Percentiles rank a stretch among this genome's conserved stretches.
Conservation (phyloP, 2,329 filamentous ascomycete genomes). For the Hymenoscyphus albidus region DNA sequence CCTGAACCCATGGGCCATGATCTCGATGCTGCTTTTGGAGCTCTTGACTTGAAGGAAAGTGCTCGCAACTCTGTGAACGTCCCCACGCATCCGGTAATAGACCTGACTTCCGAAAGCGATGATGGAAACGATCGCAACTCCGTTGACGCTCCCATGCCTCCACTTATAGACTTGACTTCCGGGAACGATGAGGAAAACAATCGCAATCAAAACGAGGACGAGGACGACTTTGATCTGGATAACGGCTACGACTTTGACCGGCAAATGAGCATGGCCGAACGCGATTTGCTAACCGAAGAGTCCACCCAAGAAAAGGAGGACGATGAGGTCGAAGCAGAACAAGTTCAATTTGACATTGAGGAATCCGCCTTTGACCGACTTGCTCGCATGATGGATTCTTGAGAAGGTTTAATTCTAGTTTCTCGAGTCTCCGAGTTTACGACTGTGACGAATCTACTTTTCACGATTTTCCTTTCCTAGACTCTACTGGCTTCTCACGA, state of each 20-base stretch:
- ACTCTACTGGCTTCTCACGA: neutral
- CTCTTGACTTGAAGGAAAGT: neutral
- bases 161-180: neutral
- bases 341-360: slow-evolving; percentile 15
- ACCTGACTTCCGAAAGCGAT: neutral
- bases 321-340: neutral
- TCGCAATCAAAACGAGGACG: neutral
- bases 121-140: neutral
- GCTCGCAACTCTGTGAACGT: neutral
- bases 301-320: neutral
- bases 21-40: neutral
- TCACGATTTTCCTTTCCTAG: neutral
- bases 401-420: neutral
- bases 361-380: slow-evolving; percentile 23
- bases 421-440: neutral
- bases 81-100: neutral
- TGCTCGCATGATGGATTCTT: slow-evolving; percentile 10
- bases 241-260: neutral
- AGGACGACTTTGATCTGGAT: neutral
- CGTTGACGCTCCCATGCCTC: neutral
- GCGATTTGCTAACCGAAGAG: neutral
- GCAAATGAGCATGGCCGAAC: neutral
- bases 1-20: neutral
- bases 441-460: neutral
- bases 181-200: neutral